Conservation (phyloP, 2,329 filamentous ascomycete genomes). For the Penicillium sp. region DNA sequence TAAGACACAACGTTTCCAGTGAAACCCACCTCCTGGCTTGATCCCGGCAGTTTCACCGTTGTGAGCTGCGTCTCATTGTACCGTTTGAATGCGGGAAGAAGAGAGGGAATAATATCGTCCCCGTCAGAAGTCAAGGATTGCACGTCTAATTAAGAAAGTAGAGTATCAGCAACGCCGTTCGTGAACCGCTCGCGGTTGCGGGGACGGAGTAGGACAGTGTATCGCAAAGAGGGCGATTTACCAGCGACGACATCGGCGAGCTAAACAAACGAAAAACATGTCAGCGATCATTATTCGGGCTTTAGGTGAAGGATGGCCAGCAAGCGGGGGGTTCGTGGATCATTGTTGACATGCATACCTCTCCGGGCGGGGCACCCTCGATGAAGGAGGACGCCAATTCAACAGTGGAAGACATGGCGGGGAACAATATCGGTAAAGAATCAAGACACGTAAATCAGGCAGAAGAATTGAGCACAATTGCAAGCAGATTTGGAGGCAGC, state of each 20-base stretch:
- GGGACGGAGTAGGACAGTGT: constrained; percentile 7
- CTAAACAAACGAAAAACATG: constrained; percentile 45
- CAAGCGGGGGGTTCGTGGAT: background rate
- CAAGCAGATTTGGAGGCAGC: background rate
- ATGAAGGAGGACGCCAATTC: constrained; percentile 79
- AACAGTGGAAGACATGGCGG: constrained; percentile 46
- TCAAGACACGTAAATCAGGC: background rate
- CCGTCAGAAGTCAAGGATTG: constrained; percentile 74
- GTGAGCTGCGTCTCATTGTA: constrained; percentile 96
- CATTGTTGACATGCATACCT: constrained; percentile 57
- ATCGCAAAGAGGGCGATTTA: constrained; percentile 45
- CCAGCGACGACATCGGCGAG: constrained; percentile 84
- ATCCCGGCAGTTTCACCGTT: constrained; percentile 83
- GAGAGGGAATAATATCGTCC: constrained; percentile 63
- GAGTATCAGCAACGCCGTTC: constrained; percentile 17
- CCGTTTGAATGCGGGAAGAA: constrained; percentile 79
- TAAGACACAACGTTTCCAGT: background rate
- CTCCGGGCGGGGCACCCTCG: constrained; percentile 89
- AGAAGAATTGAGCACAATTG: background rate
- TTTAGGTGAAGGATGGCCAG: constrained; percentile 4
- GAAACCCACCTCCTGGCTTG: constrained; percentile 65
- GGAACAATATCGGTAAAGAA: background rate
- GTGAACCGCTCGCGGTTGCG: constrained; percentile 11
- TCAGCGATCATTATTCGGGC: constrained; percentile 30
- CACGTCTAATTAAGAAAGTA: constrained; percentile 62